Evolutionary conservation across 2,329 filamentous ascomycete species (phyloP).

Genomic region (Didymellaceae sp.): DNA sequence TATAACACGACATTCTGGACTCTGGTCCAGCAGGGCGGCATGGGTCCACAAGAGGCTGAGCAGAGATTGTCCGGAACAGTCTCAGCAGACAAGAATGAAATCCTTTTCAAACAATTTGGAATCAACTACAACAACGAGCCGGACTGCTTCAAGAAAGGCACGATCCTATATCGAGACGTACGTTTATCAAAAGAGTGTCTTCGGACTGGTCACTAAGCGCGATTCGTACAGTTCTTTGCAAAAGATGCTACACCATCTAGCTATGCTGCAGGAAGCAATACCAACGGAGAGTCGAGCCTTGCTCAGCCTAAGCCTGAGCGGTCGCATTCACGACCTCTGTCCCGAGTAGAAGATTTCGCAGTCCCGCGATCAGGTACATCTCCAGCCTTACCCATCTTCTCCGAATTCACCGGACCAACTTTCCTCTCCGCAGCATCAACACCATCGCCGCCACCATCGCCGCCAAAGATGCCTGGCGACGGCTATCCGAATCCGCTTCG

Average conservation of each 20-base stretch:
- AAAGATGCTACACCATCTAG: constrained; percentile 19
- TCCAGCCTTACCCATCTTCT: constrained; percentile 19
- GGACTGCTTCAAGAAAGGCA: constrained; percentile 92
- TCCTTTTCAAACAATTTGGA: constrained; percentile 83
- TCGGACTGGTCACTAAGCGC: background rate
- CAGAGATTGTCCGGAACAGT: constrained; percentile 80
- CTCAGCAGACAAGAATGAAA: constrained; percentile 91
- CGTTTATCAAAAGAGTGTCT: constrained; percentile 35
- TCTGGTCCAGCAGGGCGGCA: constrained; percentile 77
- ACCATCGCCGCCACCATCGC: constrained; percentile 43
- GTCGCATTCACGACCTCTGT: background rate
- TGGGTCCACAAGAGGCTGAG: constrained; percentile 81
- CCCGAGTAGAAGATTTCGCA: background rate
- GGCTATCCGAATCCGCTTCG: constrained; percentile 34
- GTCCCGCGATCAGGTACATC: background rate
- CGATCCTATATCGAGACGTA: constrained; percentile 83
- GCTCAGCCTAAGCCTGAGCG: constrained; percentile 21
- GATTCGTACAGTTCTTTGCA: constrained; percentile 38
- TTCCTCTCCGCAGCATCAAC: constrained; percentile 45
- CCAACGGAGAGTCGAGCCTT: background rate
- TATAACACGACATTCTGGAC: constrained; percentile 98
- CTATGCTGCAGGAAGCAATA: constrained; percentile 1
- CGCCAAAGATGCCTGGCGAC: constrained; percentile 31
- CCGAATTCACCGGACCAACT: constrained; percentile 33
- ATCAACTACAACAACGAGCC: constrained; percentile 99